phyloP scores from a whole-genome alignment of 768 basidiomycete species.

The Mrakia hoshinonis region DNA sequence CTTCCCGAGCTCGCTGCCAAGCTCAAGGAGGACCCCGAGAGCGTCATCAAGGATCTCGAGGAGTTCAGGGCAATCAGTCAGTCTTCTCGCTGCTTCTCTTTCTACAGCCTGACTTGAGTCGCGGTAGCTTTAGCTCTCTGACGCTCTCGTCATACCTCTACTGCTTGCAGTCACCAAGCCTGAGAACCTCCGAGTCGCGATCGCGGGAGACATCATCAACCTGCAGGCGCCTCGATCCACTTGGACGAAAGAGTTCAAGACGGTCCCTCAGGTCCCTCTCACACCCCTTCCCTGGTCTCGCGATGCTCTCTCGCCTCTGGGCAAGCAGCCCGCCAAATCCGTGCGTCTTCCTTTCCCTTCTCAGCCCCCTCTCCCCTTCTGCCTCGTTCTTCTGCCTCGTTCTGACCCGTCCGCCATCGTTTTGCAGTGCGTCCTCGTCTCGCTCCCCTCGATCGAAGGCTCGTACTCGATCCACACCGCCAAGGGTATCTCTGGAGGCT shows the following conservation, averaged over 20 bases:
- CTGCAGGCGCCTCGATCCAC: slow-evolving; percentile 62
- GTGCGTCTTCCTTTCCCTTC: neutral
- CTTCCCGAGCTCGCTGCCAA: slow-evolving; percentile 63
- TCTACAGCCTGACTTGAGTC: neutral
- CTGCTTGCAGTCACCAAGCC: slow-evolving; percentile 88
- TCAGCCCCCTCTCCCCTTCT: neutral
- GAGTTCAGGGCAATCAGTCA: slow-evolving; percentile 59
- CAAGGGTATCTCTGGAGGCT: slow-evolving; percentile 63
- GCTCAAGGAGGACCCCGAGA: slow-evolving; percentile 62
- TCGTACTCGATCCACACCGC: slow-evolving; percentile 71
- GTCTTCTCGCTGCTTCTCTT: slow-evolving; percentile 36
- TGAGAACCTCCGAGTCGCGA: slow-evolving; percentile 72
- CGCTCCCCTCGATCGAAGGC: slow-evolving; percentile 89
- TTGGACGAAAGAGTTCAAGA: slow-evolving; percentile 64
- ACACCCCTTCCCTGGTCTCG: slow-evolving; percentile 57
- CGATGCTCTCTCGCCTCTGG: slow-evolving; percentile 49
- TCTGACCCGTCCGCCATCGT: slow-evolving; percentile 49
- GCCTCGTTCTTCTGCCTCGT: slow-evolving; percentile 9
- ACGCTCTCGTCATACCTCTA: neutral
- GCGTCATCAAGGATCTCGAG: slow-evolving; percentile 65
- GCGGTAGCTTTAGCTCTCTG: neutral
- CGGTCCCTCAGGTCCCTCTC: slow-evolving; percentile 51
- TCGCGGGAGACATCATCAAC: slow-evolving; percentile 73
- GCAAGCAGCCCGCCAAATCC: slow-evolving; percentile 9
- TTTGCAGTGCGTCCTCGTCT: slow-evolving; percentile 71